A percentile compares a stretch with the other conserved stretches of the same genome.
phyloP scores from a whole-genome alignment of 176 grass and related monocot species.

The Phragmites australis region DNA sequence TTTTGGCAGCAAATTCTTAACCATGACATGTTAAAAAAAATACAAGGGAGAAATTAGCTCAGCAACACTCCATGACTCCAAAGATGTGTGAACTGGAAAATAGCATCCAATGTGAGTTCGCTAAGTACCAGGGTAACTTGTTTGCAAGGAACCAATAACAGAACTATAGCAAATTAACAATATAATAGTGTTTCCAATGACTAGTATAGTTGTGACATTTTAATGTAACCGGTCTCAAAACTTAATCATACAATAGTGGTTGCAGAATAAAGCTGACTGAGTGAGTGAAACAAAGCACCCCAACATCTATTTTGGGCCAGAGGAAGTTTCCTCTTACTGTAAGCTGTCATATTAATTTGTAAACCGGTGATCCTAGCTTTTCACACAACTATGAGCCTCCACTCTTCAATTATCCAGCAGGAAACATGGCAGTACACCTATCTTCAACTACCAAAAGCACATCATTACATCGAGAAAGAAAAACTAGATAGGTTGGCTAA shows the following conservation, averaged over 20 bases:
- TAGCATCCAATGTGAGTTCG: neutral
- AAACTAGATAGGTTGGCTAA: neutral
- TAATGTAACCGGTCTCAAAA: neutral
- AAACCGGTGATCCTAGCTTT: neutral
- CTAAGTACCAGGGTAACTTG: neutral
- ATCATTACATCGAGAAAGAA: neutral
- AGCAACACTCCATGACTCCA: neutral
- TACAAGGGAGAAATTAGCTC: neutral
- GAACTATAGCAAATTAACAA: neutral
- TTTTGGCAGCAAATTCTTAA: neutral
- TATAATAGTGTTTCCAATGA: neutral
- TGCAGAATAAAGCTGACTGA: too few relatives aligned
- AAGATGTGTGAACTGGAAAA: neutral
- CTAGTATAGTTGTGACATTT: neutral
- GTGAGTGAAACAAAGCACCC: too few relatives aligned
- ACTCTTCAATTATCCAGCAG: neutral
- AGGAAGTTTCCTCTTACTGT: neutral
- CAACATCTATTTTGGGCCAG: too few relatives aligned
- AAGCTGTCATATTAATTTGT: neutral
- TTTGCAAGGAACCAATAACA: neutral
- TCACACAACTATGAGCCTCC: neutral
- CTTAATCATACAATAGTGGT: neutral
- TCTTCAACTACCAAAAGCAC: neutral
- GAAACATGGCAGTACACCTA: neutral
- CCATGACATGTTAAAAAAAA: neutral